These are phyloP conservation scores for Tuber melanosporum DNA, from an alignment of 495 filamentous ascomycete species.

Conservation along the genomic window DNA sequence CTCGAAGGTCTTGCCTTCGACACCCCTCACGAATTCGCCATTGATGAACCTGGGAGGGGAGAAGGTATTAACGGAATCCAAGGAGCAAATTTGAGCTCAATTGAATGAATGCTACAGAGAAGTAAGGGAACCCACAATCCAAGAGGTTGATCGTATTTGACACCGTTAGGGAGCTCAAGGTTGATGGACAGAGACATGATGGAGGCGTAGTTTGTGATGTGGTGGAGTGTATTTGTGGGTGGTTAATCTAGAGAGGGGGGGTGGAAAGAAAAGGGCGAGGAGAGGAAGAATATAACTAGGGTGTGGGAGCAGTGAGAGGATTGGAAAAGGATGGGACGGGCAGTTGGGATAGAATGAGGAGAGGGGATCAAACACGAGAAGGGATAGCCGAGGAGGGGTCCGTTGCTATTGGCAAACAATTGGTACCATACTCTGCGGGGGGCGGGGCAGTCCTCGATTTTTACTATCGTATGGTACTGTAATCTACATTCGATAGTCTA, in stretches of 20 bases:
- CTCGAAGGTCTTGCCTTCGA: constrained; percentile 76
- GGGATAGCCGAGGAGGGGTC: not conserved
- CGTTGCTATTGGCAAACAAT: not conserved
- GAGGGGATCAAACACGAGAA: not conserved
- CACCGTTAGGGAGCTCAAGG: constrained; percentile 35
- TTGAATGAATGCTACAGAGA: not conserved
- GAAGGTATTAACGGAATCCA: not conserved
- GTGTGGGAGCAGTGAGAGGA: not conserved
- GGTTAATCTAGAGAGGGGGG: not conserved
- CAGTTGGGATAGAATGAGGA: not conserved
- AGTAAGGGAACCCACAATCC: constrained; percentile 31
- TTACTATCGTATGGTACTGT: not conserved
- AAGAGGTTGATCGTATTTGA: constrained; percentile 40
- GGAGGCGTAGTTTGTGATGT: constrained; percentile 3
- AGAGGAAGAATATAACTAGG: not conserved
- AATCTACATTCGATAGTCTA: not conserved
- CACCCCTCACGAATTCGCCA: constrained; percentile 84
- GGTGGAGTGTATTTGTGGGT: not conserved
- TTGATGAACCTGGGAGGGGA: constrained; percentile 79
- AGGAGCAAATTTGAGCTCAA: constrained; percentile 3
- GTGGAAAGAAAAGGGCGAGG: not conserved
- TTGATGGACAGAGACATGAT: constrained; percentile 34
- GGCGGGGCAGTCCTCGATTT: not conserved
- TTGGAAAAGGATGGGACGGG: not conserved
- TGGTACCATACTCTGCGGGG: not conserved